phyloP scores from a whole-genome alignment of 176 grass and related monocot genomes.

The Eleusine indica region DNA sequence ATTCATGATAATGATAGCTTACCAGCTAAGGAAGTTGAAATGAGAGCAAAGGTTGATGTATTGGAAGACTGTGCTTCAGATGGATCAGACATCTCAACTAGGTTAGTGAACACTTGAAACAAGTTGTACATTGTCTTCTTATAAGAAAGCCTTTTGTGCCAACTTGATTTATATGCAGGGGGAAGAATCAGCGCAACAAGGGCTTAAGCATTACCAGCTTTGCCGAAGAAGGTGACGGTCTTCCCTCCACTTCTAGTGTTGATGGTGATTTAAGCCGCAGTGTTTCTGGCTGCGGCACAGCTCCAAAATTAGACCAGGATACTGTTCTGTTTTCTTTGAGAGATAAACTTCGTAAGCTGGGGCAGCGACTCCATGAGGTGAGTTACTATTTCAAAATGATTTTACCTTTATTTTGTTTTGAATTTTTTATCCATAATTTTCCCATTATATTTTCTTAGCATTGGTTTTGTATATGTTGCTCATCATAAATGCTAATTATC shows the following conservation, averaged over 20 bases:
- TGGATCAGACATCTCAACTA: conserved; percentile 63
- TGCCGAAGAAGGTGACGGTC: conserved; percentile 37
- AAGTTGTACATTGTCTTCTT: conserved; percentile 19
- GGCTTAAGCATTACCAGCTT: conserved; percentile 39
- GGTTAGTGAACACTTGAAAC: conserved; percentile 43
- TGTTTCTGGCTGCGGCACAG: conserved; percentile 49
- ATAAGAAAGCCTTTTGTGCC: conserved; percentile 27
- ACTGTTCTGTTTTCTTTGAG: conserved; percentile 55
- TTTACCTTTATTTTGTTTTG: not conserved
- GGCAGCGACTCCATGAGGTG: conserved; percentile 71
- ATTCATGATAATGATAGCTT: conserved; percentile 54
- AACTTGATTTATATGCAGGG: conserved; percentile 61
- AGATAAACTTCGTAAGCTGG: conserved; percentile 66
- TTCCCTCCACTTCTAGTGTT: conserved; percentile 46
- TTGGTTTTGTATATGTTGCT: no score
- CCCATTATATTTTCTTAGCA: not conserved
- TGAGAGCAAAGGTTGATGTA: conserved; percentile 56
- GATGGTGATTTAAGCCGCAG: conserved; percentile 39
- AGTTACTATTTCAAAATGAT: conserved; percentile 17
- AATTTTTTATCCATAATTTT: conserved; percentile 19
- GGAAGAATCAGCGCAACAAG: conserved; percentile 69
- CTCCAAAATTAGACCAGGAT: conserved; percentile 50
- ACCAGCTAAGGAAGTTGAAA: conserved; percentile 45
- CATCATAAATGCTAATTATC: no score
- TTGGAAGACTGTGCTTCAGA: conserved; percentile 63